These are phyloP conservation scores for Prototheca wickerhamii DNA, from an alignment of 163 green algal genomes.

Conservation along the genomic window DNA sequence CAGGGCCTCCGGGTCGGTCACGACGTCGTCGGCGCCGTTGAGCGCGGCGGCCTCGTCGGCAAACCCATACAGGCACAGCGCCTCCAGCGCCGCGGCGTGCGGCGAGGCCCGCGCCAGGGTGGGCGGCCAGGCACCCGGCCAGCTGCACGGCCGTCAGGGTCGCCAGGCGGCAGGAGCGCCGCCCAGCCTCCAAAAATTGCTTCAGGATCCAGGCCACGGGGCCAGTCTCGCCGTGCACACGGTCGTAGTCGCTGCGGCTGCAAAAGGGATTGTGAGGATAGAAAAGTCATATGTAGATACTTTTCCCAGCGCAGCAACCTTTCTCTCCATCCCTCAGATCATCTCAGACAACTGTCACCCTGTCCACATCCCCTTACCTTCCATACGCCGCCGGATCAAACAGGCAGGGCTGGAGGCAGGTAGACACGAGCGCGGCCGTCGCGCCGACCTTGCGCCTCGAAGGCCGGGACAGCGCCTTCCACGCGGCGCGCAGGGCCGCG, in stretches of 20 bases:
- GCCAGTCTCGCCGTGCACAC: background rate
- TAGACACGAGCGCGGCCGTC: constrained; percentile 15
- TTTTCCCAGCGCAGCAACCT: no score
- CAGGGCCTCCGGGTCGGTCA: constrained; percentile 5
- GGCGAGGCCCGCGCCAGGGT: constrained; percentile 1
- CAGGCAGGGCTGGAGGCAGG: constrained; percentile 19
- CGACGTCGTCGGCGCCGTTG: constrained; percentile 7
- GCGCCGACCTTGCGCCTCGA: constrained; percentile 5
- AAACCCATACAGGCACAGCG: constrained; percentile 15
- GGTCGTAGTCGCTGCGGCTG: background rate
- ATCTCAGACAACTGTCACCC: no score
- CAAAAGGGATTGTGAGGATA: background rate
- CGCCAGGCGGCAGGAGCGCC: background rate
- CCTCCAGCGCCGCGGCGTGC: background rate
- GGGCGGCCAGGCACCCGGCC: background rate
- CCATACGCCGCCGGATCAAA: background rate
- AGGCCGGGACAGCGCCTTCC: background rate
- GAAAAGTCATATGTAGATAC: no score
- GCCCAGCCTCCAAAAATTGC: background rate
- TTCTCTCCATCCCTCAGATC: no score
- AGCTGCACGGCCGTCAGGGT: constrained; percentile 8
- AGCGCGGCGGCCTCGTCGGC: constrained; percentile 5
- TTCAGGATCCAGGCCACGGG: background rate
- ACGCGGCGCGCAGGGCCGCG: background rate
- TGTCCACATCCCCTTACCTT: background rate